Evolutionary conservation across 2,329 filamentous ascomycete species (phyloP).

Genomic region (Trichoderma afroharzianum): DNA sequence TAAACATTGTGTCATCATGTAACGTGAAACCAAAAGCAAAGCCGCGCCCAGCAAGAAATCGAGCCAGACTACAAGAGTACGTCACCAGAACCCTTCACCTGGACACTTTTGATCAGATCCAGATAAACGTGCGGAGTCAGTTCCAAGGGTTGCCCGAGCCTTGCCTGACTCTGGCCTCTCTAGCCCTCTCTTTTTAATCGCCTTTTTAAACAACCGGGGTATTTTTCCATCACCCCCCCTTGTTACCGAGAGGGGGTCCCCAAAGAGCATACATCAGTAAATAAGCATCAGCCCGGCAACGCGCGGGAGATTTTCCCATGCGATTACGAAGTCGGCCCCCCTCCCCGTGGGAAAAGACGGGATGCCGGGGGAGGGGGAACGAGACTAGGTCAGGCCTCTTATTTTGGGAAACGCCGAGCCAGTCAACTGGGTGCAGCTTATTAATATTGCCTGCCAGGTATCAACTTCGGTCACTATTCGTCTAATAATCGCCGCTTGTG

Average conservation of each 20-base stretch:
- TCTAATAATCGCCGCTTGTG: not conserved
- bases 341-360: not conserved
- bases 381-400: not conserved
- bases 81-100: not conserved
- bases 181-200: not conserved
- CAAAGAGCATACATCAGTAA: not conserved
- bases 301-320: not conserved
- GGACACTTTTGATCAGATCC: not conserved
- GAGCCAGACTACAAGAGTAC: not conserved
- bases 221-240: not conserved
- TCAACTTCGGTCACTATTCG: not conserved
- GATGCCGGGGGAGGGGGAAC: not conserved
- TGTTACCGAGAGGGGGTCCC: not conserved
- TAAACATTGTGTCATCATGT: not conserved
- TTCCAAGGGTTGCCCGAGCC: not conserved
- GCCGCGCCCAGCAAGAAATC: not conserved
- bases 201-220: not conserved
- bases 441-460: not conserved
- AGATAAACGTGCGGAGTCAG: not conserved
- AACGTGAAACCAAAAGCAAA: not conserved
- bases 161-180: not conserved
- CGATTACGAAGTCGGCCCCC: not conserved
- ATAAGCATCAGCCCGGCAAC: conserved; percentile 1
- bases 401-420: not conserved
- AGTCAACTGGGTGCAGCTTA: not conserved